Base-by-base conservation (phyloP, 1,284 basidiomycete genomes). In the Malassezia globosa region DNA sequence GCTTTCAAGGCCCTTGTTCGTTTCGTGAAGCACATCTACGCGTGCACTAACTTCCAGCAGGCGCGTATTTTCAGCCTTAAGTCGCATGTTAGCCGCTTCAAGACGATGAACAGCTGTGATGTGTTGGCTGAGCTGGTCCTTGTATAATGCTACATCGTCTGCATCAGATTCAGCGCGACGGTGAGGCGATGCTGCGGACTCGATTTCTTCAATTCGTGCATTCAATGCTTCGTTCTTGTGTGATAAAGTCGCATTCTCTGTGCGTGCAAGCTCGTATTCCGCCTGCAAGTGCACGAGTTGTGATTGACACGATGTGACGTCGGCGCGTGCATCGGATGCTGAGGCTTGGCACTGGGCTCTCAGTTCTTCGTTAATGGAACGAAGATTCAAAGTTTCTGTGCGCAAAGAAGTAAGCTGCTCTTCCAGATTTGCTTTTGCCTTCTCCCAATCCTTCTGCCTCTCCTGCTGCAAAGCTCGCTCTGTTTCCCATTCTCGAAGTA, bases 401-500 rank as follows among this genome's bases (percentile, higher is more conserved):
- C 60, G 48, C 6, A 65, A 39, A 2, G 47, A 42, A 2, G 52
- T 51, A 2, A 63, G 29, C 27, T 59, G 55, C 2, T 59, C 54
- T 16, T 67, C 60, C 10, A 59, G 44, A 3, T 35, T 25, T 31
- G 40, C 43, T 1, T 53, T 46, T n/a, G 52, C 46, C 0, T 47
- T 3, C 2, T 29, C 36, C 57, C 59, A 66, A 5, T 53, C 58
- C 1, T 50, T 39, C 34, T 64, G 54, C 16, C 57, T 54, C 3
- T 54, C 16, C 5, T 47, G 48, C 4, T 46, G 38, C 23, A 51
- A 33, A 13, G 56, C 61, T 26, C 63, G 59, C 38, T 51, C 50
- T 21, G 55, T 47, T 14, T 68, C 64, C 65, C 65, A 68, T 23
- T 66, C 60, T 33, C 56, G 41, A 16, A 64, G 41, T 27, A 65